These are phyloP conservation scores for Symbiotaphrina buchneri DNA, from an alignment of 495 filamentous ascomycete species.

Conservation along the genomic window DNA sequence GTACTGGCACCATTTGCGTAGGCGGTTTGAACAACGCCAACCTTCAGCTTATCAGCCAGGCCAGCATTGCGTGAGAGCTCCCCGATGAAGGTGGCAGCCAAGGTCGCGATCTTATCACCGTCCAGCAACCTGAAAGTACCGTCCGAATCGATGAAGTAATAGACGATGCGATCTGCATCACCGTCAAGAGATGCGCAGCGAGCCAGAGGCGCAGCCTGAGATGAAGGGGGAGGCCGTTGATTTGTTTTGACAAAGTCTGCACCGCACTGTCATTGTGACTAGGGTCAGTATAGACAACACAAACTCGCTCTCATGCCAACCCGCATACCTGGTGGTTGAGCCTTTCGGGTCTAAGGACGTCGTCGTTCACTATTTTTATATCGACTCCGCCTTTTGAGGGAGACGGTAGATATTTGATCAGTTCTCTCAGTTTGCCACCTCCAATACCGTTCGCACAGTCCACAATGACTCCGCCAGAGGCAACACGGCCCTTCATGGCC, in stretches of 20 bases:
- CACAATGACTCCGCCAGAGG: conserved; percentile 52
- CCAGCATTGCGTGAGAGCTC: conserved; percentile 66
- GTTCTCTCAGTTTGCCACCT: conserved; percentile 69
- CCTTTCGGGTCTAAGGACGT: conserved; percentile 67
- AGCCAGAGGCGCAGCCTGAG: conserved; percentile 47
- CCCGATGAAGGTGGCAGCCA: conserved; percentile 82
- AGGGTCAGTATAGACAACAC: neutral
- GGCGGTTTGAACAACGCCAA: conserved; percentile 89
- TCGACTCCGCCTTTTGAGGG: conserved; percentile 40
- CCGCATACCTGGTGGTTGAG: conserved; percentile 61
- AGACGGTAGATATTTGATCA: conserved; percentile 61
- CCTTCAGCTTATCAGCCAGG: conserved; percentile 53
- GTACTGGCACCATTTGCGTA: conserved; percentile 97
- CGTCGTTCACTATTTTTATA: conserved; percentile 77
- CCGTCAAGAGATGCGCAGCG: conserved; percentile 87
- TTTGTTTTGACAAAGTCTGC: conserved; percentile 96
- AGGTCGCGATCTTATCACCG: conserved; percentile 88
- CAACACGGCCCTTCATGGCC: conserved; percentile 52
- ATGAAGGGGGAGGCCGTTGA: conserved; percentile 70
- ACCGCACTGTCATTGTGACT: conserved; percentile 41
- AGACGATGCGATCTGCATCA: conserved; percentile 86
- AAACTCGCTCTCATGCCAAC: neutral
- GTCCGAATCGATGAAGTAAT: conserved; percentile 76
- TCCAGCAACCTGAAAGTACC: conserved; percentile 75
- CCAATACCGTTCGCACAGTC: conserved; percentile 97